Conservation (phyloP, 2,329 filamentous ascomycete species). For the Davidsoniella eucalypti region DNA sequence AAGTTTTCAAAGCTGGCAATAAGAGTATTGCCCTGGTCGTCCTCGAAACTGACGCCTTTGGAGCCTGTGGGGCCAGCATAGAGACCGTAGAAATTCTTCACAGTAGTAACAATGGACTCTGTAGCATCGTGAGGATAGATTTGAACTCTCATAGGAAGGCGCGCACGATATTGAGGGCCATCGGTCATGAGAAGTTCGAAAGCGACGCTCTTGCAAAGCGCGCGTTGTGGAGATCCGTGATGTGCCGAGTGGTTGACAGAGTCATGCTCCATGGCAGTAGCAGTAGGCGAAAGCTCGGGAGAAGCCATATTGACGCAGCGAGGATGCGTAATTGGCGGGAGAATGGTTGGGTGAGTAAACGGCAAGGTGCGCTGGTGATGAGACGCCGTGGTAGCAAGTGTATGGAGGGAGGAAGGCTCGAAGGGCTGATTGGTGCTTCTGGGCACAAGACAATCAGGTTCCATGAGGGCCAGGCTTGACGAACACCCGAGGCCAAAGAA, state of each 20-base stretch:
- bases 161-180: constrained; percentile 51
- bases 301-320: constrained; percentile 7
- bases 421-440: constrained; percentile 7
- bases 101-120: constrained; percentile 92
- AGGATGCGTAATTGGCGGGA: background rate
- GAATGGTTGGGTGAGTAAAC: background rate
- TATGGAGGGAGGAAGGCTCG: constrained; percentile 8
- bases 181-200: constrained; percentile 61
- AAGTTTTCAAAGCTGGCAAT: constrained; percentile 97
- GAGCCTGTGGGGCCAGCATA: constrained; percentile 57
- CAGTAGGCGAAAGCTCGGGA: constrained; percentile 8
- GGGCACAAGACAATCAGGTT: constrained; percentile 6
- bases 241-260: background rate
- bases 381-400: constrained; percentile 4
- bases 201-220: constrained; percentile 50
- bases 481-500: no score
- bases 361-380: constrained; percentile 5
- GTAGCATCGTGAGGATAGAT: constrained; percentile 94
- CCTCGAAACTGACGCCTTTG: constrained; percentile 87
- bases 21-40: constrained; percentile 72
- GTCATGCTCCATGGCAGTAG: constrained; percentile 5
- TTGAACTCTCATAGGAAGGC: constrained; percentile 70
- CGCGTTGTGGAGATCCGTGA: constrained; percentile 7
- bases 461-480: constrained; percentile 8
- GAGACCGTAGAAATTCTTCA: constrained; percentile 97